Conservation (phyloP, 2,329 filamentous ascomycete species). For the Tympanopsis confertula region DNA sequence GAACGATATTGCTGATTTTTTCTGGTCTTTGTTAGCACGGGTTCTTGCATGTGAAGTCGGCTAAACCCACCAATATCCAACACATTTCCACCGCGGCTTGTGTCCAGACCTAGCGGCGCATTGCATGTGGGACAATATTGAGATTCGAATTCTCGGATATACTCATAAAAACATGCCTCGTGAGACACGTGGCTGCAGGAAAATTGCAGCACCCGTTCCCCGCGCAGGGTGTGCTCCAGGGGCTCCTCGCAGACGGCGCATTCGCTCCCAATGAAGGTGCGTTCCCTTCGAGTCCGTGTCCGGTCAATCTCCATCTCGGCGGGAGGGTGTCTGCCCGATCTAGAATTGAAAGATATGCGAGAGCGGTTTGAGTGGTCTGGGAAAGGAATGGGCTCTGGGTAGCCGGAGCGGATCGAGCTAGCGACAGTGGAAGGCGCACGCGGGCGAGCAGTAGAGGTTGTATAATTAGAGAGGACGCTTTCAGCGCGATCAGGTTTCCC, state of each 20-base stretch:
- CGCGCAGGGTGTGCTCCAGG: slow-evolving; percentile 84
- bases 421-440: background rate
- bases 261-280: slow-evolving; percentile 88
- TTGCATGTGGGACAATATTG: slow-evolving; percentile 92
- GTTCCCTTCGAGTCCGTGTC: slow-evolving; percentile 69
- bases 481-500: background rate
- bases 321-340: slow-evolving; percentile 28
- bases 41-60: slow-evolving; percentile 7
- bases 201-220: slow-evolving; percentile 89
- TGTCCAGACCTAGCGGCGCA: slow-evolving; percentile 81
- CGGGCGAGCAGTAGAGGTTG: background rate
- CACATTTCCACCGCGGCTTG: slow-evolving; percentile 83
- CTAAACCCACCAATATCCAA: slow-evolving; percentile 70
- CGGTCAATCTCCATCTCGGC: slow-evolving; percentile 65
- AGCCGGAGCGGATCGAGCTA: background rate
- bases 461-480: background rate
- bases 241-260: slow-evolving; percentile 96
- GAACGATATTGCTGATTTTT: slow-evolving; percentile 87
- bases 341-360: background rate
- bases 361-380: background rate
- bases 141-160: slow-evolving; percentile 85
- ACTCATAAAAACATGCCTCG: slow-evolving; percentile 97
- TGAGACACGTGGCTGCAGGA: slow-evolving; percentile 95
- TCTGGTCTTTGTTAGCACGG: slow-evolving; percentile 40
- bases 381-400: background rate